A percentile compares a stretch with the other conserved stretches of the same genome.
Conservation (phyloP, 2,329 filamentous ascomycete species). For the Beauveria sp. region DNA sequence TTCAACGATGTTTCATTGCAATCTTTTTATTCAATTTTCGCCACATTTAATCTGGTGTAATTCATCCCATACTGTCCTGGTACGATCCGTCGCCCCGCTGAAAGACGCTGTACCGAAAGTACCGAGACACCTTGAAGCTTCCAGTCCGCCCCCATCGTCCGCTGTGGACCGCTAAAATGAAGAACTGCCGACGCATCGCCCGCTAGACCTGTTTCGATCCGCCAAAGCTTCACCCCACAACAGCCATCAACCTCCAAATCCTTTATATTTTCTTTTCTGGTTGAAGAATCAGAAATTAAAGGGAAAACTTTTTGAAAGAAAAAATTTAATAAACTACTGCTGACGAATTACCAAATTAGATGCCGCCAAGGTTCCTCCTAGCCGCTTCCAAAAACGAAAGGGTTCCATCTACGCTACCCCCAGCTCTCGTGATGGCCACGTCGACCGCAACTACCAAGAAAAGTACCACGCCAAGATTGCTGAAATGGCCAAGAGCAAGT, state of each 20-base stretch:
- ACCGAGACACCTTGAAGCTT: background rate
- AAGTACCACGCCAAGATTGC: constrained; percentile 54
- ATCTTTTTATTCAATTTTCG: no score
- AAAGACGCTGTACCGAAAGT: background rate
- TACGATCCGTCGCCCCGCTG: background rate
- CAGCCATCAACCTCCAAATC: no score
- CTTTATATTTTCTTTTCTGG: no score
- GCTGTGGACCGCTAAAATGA: no score
- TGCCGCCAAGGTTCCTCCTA: constrained; percentile 59
- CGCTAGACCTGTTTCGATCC: no score
- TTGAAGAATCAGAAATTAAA: no score
- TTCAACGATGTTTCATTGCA: background rate
- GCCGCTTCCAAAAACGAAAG: constrained; percentile 60
- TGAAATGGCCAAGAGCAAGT: constrained; percentile 40
- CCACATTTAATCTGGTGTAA: background rate
- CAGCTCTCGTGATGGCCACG: constrained; percentile 55
- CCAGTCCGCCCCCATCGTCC: background rate
- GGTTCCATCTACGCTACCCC: constrained; percentile 63
- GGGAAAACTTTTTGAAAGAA: no score
- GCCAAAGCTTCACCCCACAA: no score
- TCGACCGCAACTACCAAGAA: constrained; percentile 50
- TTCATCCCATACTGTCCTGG: background rate
- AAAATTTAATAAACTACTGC: no score
- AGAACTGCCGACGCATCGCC: no score
- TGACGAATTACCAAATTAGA: constrained; percentile 31